Evolutionary conservation across 1,139 yeast species (phyloP), one percentile per base, ranked within the genome.

Genomic region (Eremothecium sinecaudum): DNA sequence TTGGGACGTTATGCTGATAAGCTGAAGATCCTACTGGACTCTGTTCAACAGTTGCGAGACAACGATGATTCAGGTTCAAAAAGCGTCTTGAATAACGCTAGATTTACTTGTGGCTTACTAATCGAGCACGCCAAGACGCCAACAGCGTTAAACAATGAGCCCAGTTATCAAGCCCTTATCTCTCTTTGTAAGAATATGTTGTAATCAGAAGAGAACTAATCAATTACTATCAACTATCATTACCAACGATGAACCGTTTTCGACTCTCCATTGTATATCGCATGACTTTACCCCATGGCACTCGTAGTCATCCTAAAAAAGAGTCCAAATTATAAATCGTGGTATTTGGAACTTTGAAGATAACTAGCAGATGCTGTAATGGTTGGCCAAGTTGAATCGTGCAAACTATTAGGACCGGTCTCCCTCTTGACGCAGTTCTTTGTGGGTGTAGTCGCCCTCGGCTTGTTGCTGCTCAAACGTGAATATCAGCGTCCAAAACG

Each of bases 401-500:
- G 92, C 58, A 76, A 79, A 50, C 60, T 80, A 9, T 63, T 80
- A 24, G 90, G 90, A 0, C 80, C 87, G 4, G 75, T 79, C 36
- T 77, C 87, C 1, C 59, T 80, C 15, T 35, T 75, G 9, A 73
- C 83, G 2, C 92, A 80, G 51, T 67, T 69, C 1, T 45, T 68
- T 4, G 56, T 90, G 61, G 98, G 97, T 0, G 56, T 78, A 5
- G 62, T 84, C 22, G 87, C 94, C 18, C 59, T 90, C 10, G 69
- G 79, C 13, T 74, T 92, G 2, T 65, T 90, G 34, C 73, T 86
- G 3, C 61, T 77, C 44, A 90, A 90, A 51, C 66, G 98, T 37
- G 72, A 65, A 44, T 73, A 75, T 45, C 97, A 90, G 54, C 69
- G 70, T 40, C 96, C 96, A 0, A 69, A 87, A 42, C 65, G 97